phyloP scores from a whole-genome alignment of 257 asterid genomes.

The Fraxinus anomala region DNA sequence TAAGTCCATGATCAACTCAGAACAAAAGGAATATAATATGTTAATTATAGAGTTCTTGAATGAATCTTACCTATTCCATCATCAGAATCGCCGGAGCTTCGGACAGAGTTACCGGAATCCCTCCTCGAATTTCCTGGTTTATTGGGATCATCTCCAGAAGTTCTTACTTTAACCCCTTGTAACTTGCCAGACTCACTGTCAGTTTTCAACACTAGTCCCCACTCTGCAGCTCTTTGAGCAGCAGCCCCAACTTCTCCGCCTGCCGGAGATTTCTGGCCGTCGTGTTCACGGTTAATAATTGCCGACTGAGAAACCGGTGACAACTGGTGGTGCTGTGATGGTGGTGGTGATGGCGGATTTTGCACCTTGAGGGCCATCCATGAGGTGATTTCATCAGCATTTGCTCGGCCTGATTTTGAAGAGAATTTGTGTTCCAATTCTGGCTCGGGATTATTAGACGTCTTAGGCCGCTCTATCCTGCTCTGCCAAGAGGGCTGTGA shows the following conservation, averaged over 20 bases:
- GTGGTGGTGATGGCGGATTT: slow-evolving; percentile 6
- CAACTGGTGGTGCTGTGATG: background rate
- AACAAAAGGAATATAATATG: too few relatives aligned
- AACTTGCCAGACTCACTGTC: slow-evolving; percentile 81
- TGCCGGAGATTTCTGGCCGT: slow-evolving; percentile 20
- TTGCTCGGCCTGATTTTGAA: slow-evolving; percentile 31
- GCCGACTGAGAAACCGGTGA: slow-evolving; percentile 10
- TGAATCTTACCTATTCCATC: slow-evolving; percentile 53
- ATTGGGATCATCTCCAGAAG: slow-evolving; percentile 64
- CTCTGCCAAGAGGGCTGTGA: slow-evolving; percentile 53
- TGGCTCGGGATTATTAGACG: slow-evolving; percentile 25
- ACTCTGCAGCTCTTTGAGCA: slow-evolving; percentile 91
- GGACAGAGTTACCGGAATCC: slow-evolving; percentile 69
- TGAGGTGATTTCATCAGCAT: slow-evolving; percentile 51
- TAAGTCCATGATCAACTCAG: background rate
- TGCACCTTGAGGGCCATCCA: slow-evolving; percentile 92
- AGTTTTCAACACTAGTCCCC: slow-evolving; percentile 85
- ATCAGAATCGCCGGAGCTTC: slow-evolving; percentile 80
- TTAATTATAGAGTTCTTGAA: background rate
- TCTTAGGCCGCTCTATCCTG: slow-evolving; percentile 33
- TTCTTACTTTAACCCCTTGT: slow-evolving; percentile 85
- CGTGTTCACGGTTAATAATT: background rate
- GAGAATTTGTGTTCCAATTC: slow-evolving; percentile 20
- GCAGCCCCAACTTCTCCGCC: slow-evolving; percentile 57
- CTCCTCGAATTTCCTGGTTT: slow-evolving; percentile 48